phyloP scores from a whole-genome alignment of 768 basidiomycete species.

The Leccinum barrowsii region DNA sequence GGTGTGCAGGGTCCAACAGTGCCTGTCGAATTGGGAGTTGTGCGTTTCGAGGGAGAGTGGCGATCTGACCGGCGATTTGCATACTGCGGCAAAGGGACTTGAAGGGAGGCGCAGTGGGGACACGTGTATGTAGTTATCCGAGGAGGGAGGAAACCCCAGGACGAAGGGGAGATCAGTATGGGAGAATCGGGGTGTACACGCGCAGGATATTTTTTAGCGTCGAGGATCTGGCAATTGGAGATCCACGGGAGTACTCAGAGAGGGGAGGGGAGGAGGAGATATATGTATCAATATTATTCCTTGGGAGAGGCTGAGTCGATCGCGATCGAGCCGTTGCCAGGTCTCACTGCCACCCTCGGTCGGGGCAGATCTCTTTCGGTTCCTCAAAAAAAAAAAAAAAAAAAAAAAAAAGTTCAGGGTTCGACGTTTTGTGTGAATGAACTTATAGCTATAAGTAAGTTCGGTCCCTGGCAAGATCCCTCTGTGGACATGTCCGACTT shows the following conservation, averaged over 20 bases:
- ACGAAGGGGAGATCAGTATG: neutral
- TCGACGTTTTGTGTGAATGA: slow-evolving; percentile 27
- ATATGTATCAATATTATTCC: neutral
- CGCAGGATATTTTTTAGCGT: slow-evolving; percentile 4
- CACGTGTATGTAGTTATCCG: slow-evolving; percentile 9
- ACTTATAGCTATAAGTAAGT: slow-evolving; percentile 17
- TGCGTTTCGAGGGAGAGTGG: neutral
- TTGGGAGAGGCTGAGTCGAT: neutral
- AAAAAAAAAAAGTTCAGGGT: slow-evolving; percentile 10
- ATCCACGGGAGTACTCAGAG: neutral
- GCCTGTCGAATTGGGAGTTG: neutral
- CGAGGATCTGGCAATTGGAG: slow-evolving; percentile 4
- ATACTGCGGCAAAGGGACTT: neutral
- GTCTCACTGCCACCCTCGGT: neutral
- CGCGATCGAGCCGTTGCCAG: neutral
- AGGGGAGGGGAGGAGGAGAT: neutral
- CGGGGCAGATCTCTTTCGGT: neutral
- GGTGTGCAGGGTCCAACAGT: neutral
- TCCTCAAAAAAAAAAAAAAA: neutral
- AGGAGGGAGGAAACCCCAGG: slow-evolving; percentile 3
- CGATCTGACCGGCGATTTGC: neutral
- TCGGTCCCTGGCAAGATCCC: neutral
- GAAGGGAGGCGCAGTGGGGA: neutral
- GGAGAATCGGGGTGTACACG: neutral
- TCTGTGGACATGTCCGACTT: slow-evolving; percentile 22